phyloP scores from a whole-genome alignment of 164 flowering plant species.

The Kingdonia uniflora region DNA sequence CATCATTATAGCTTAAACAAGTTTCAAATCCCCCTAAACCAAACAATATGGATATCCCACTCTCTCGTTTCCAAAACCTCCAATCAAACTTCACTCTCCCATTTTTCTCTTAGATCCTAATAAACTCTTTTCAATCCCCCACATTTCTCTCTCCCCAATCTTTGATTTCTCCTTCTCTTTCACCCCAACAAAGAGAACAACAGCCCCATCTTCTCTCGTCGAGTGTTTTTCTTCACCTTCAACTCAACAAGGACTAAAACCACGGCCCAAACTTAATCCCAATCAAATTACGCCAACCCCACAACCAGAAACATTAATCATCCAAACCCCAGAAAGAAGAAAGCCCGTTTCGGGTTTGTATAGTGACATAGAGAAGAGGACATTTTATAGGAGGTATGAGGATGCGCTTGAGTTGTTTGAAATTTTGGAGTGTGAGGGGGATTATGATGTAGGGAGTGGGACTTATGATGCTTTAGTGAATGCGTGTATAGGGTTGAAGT shows the following conservation, averaged over 20 bases:
- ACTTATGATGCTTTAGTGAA: slow-evolving; percentile 45
- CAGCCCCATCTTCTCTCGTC: no score
- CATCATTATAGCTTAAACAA: no score
- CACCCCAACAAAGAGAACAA: no score
- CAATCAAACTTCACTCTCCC: slow-evolving; percentile 12
- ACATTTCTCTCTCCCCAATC: no score
- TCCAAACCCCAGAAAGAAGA: slow-evolving; percentile 5
- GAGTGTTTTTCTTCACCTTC: no score
- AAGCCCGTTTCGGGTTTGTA: slow-evolving; percentile 10
- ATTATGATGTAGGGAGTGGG: slow-evolving; percentile 16
- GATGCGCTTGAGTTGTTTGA: slow-evolving; percentile 60
- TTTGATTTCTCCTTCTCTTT: no score
- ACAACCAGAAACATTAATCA: background rate
- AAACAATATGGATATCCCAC: slow-evolving; percentile 11
- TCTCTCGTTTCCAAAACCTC: slow-evolving; percentile 18
- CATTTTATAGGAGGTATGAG: slow-evolving; percentile 18
- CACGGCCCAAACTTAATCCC: slow-evolving; percentile 31
- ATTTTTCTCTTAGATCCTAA: slow-evolving; percentile 5
- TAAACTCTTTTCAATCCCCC: background rate
- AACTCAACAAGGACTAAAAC: background rate
- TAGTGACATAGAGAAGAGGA: slow-evolving; percentile 20
- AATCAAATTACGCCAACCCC: background rate
- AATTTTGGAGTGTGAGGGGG: slow-evolving; percentile 24
- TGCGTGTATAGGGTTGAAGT: slow-evolving; percentile 45
- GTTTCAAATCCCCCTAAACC: no score